Evolutionary conservation across 1,284 basidiomycete species (phyloP).

Genomic region (Melampsora americana): DNA sequence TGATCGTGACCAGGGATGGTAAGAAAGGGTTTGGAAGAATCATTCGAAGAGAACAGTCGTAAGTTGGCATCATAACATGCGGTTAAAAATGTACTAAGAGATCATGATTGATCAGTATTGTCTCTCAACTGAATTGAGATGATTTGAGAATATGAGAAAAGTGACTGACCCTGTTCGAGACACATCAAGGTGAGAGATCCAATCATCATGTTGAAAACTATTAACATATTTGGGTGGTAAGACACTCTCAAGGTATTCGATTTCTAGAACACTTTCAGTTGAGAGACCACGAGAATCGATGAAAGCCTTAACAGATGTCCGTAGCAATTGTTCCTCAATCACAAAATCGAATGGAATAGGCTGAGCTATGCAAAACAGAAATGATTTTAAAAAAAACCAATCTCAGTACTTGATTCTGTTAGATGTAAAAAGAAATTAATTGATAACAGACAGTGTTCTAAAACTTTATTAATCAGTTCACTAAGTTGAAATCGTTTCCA

Average conservation of each 20-base stretch:
- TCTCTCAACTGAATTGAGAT: background rate
- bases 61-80: conserved; percentile 54
- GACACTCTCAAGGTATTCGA: conserved; percentile 90
- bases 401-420: background rate
- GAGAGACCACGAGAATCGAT: conserved; percentile 56
- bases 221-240: conserved; percentile 81
- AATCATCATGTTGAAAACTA: conserved; percentile 82
- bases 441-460: conserved; percentile 62
- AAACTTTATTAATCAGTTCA: conserved; percentile 91
- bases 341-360: conserved; percentile 93
- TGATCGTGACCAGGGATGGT: conserved; percentile 46
- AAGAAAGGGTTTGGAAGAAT: conserved; percentile 46
- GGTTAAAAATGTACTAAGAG: conserved; percentile 52
- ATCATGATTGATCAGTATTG: conserved; percentile 3
- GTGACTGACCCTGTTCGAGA: conserved; percentile 65
- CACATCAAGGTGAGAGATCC: conserved; percentile 81
- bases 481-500: conserved; percentile 97
- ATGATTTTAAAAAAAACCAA: background rate
- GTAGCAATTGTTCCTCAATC: conserved; percentile 73
- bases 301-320: conserved; percentile 73
- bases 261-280: conserved; percentile 57
- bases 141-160: background rate
- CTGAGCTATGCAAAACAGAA: conserved; percentile 42
- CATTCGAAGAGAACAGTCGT: conserved; percentile 48
- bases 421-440: conserved; percentile 46